These are phyloP conservation scores for Fusarium verticillioides DNA, from an alignment of 2,329 filamentous ascomycete species.

Conservation along the genomic window DNA sequence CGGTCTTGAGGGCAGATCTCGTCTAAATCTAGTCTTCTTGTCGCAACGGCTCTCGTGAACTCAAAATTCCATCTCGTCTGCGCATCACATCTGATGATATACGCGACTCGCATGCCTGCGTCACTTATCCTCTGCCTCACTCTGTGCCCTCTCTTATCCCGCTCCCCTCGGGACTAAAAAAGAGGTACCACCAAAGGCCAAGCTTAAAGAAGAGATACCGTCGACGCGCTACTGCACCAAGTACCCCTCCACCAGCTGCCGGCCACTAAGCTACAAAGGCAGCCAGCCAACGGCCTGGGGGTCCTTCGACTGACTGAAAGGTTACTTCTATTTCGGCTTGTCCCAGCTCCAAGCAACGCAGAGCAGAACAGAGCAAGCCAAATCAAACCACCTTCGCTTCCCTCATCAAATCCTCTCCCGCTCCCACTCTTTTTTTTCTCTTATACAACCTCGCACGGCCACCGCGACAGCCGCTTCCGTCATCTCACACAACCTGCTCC, in stretches of 20 bases:
- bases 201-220: conserved; percentile 30
- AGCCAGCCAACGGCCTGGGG: conserved; percentile 37
- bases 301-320: conserved; percentile 24
- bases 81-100: conserved; percentile 11
- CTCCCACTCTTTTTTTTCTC: conserved; percentile 30
- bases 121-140: conserved; percentile 10
- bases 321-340: conserved; percentile 20
- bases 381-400: conserved; percentile 27
- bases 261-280: conserved; percentile 36
- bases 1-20: not conserved
- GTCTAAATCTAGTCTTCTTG: not conserved
- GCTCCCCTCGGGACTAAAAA: conserved; percentile 33
- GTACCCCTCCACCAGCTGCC: conserved; percentile 31
- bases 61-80: not conserved
- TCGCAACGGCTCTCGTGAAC: conserved; percentile 19
- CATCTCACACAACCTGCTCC: conserved; percentile 25
- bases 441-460: conserved; percentile 19
- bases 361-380: conserved; percentile 13
- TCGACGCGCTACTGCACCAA: conserved; percentile 32
- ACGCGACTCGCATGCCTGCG: conserved; percentile 27
- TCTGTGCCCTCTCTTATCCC: conserved; percentile 12
- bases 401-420: conserved; percentile 30
- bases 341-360: conserved; percentile 29
- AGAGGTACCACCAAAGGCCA: conserved; percentile 18
- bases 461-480: conserved; percentile 34